Base-by-base conservation (phyloP, 768 basidiomycete genomes). In the Amanita subjunquillea region DNA sequence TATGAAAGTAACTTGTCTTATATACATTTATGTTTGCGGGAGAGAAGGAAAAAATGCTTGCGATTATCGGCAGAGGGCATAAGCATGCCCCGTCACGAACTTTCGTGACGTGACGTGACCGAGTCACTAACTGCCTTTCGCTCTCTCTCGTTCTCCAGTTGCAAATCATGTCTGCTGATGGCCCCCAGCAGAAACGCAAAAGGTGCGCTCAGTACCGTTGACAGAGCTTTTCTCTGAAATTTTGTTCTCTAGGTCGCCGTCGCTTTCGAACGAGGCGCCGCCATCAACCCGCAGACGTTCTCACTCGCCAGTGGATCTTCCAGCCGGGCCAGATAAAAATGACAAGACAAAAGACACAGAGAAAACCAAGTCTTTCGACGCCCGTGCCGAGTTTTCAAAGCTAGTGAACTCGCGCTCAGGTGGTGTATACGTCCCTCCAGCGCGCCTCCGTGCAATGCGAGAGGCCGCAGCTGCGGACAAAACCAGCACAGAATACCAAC, bases 361-460 rank as follows among this genome's bases (percentile, higher is more conserved):
- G 30, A 61, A 62, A 43, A 65, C 72, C 54, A 73, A 75, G 63
- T 72, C 72, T 41, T 80, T 79, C 48, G 87, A 91, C 58, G 80
- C 85, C 15, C 75, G 82, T 58, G 91, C 90, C 23, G 94, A 96
- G 66, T 94, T 95, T 62, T 82, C 88, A 3, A 95, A 95, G 68
- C 75, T 95, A 54, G 64, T 87, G 1, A 79, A 77, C 36, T 82
- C 89, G 15, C 82, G 86, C 27, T 88, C 88, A 17, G 96, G 95
- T 10, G 96, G 96, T 27, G 91, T 96, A 10, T 99, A 99, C 66
- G 84, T 99, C 65, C 96, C 96, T 1, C 96, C 96, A 12, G 94
- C 92, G 36, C 81, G 94, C 23, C 72, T 98, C 37, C 79, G 93
- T 43, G 93, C 92, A 0, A 76, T 99, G 67, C 92, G 94, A 60